These are phyloP conservation scores for Yamadazyma olivae DNA, from an alignment of 805 yeast species.

Conservation along the genomic window DNA sequence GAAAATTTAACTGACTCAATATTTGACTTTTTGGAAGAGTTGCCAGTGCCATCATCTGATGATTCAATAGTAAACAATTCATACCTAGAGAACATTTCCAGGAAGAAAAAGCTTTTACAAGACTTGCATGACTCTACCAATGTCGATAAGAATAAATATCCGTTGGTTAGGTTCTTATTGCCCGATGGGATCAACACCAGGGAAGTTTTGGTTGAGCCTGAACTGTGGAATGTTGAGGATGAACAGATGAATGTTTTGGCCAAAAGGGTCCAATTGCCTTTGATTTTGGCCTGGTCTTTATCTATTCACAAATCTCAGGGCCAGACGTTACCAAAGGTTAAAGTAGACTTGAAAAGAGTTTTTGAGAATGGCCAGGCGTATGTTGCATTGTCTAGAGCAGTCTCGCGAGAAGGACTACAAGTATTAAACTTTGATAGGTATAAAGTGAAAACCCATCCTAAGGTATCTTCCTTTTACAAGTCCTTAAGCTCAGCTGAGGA, in stretches of 20 bases:
- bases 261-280: slow-evolving; percentile 75
- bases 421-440: slow-evolving; percentile 65
- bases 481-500: slow-evolving; percentile 38
- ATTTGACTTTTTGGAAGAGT: slow-evolving; percentile 43
- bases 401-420: slow-evolving; percentile 76
- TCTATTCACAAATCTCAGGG: slow-evolving; percentile 97
- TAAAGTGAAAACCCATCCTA: slow-evolving; percentile 66
- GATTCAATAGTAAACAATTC: not conserved
- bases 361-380: slow-evolving; percentile 96
- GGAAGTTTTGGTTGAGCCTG: slow-evolving; percentile 78
- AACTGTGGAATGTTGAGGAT: slow-evolving; percentile 77
- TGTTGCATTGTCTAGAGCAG: slow-evolving; percentile 92
- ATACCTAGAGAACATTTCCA: slow-evolving; percentile 31
- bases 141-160: slow-evolving; percentile 52
- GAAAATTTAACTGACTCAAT: slow-evolving; percentile 38
- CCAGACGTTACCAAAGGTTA: slow-evolving; percentile 79
- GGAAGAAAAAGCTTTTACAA: slow-evolving; percentile 47
- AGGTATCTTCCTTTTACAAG: slow-evolving; percentile 68
- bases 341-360: slow-evolving; percentile 72
- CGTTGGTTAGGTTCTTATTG: slow-evolving; percentile 72
- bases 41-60: not conserved
- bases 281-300: slow-evolving; percentile 93
- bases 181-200: slow-evolving; percentile 67
- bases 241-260: slow-evolving; percentile 66
- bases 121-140: slow-evolving; percentile 34